These are phyloP conservation scores for Dichotomocladium elegans DNA, from an alignment of 371 early-diverging fungal species.

Conservation along the genomic window DNA sequence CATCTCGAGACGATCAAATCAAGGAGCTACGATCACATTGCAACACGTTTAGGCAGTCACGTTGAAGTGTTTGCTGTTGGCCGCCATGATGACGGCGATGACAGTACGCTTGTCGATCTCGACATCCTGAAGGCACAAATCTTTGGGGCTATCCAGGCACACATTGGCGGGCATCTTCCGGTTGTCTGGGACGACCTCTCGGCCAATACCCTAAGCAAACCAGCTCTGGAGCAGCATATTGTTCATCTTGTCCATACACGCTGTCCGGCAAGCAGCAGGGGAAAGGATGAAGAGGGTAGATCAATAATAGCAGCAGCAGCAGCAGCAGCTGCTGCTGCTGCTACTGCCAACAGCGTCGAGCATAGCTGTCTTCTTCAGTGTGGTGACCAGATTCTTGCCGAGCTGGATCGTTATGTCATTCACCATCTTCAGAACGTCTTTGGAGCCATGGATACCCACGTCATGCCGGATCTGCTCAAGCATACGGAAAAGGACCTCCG, in stretches of 20 bases:
- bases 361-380: constrained; percentile 23
- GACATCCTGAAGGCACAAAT: constrained; percentile 42
- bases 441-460: constrained; percentile 16
- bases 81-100: constrained; percentile 1
- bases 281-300: background rate
- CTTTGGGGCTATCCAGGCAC: constrained; percentile 38
- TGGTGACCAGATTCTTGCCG: constrained; percentile 15
- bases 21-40: constrained; percentile 24
- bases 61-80: constrained; percentile 11
- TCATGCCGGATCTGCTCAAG: constrained; percentile 29
- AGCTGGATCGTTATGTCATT: constrained; percentile 26
- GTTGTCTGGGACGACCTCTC: constrained; percentile 34
- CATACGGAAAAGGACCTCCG: constrained; percentile 30
- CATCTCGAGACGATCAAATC: constrained; percentile 36
- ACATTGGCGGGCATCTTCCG: constrained; percentile 35
- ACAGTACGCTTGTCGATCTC: constrained; percentile 20
- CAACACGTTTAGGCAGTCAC: constrained; percentile 29
- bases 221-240: constrained; percentile 27
- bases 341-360: constrained; percentile 8
- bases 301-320: no score
- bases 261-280: constrained; percentile 8
- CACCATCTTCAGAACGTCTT: constrained; percentile 21
- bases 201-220: constrained; percentile 21
- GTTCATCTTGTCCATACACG: constrained; percentile 8
- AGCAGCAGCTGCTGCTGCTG: background rate